Base-by-base conservation (phyloP, 768 basidiomycete genomes). In the Tremella fuciformis region DNA sequence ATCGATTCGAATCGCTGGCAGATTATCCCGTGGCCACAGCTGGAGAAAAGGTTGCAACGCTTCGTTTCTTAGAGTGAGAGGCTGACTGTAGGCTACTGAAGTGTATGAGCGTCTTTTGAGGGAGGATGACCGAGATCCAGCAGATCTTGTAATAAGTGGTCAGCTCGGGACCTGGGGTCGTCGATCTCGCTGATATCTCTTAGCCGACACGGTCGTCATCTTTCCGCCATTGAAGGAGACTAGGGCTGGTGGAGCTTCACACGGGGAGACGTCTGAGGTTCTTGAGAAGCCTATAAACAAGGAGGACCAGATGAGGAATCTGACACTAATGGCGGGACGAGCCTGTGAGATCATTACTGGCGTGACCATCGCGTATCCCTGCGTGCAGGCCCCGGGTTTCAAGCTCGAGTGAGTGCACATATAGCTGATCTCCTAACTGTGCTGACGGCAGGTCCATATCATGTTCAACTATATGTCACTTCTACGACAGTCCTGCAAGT, bases 131-230 rank as follows among this genome's bases (percentile, higher is more conserved):
- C 83, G 87, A 4, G 83, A 89, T 66, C 79, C 85, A 0, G 86
- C 88, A 0, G 88, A 89, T 76, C 80, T 91, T 13, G 88, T 91
- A 29, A 89, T 90, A 57, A 84, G 83, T 34, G 87, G 88, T 86
- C 50, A 58, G 80, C 42, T 22, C 16, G 13, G 18, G 13, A 46
- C 22, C 15, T 46, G 42, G 16, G 4, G 42, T 15, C 8, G 16
- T 46, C 42, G 15, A 46, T 46, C 42, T 15, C 4, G 48, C 51
- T 63, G 26, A 53, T 26, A 39, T n/a, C 29, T 41, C 1, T 42
- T 73, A 91, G 96, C 94, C 63, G 96, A 99, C 75, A 98, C 96
- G 0, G 86, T 99, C 13, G 91, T 98, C n/a, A 80, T 99, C 41
- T 81, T 84, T 8, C 84, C 83, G 51, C 82, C 83, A 11, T 79